phyloP scores from a whole-genome alignment of 306 rosid species.

The Ceratonia siliqua region DNA sequence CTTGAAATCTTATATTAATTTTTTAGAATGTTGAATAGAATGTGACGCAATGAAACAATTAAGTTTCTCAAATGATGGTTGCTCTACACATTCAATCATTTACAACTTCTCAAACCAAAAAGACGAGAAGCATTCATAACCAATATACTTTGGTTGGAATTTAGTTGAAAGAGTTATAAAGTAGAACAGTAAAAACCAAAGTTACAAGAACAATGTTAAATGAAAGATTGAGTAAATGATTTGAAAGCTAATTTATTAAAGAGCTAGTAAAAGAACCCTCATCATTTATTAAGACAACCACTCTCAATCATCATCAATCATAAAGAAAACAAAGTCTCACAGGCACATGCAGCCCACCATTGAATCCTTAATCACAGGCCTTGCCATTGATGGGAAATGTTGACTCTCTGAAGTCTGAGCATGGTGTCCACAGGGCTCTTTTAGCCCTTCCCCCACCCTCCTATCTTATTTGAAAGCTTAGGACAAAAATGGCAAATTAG shows the following conservation, averaged over 20 bases:
- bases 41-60: background rate
- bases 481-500: conserved; percentile 21
- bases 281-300: conserved; percentile 6
- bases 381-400: conserved; percentile 31
- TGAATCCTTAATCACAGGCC: conserved; percentile 38
- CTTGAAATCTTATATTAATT: no score
- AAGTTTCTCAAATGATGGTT: conserved; percentile 14
- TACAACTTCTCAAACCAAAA: conserved; percentile 25
- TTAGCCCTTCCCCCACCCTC: conserved; percentile 38
- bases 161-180: conserved; percentile 18
- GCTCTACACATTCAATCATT: conserved; percentile 35
- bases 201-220: conserved; percentile 21
- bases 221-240: conserved; percentile 21
- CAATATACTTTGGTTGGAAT: background rate
- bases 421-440: conserved; percentile 13
- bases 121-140: conserved; percentile 15
- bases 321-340: conserved; percentile 40
- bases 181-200: background rate
- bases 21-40: background rate
- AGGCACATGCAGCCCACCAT: conserved; percentile 62
- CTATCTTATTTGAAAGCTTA: conserved; percentile 43
- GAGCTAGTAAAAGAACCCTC: background rate
- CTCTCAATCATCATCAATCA: conserved; percentile 43
- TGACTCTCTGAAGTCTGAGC: conserved; percentile 16
- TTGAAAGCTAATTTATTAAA: background rate